A percentile compares a stretch with the other conserved stretches of the same genome.
These are phyloP conservation scores for Termitomyces sp. DNA, from an alignment of 768 basidiomycete species.

Conservation along the genomic window DNA sequence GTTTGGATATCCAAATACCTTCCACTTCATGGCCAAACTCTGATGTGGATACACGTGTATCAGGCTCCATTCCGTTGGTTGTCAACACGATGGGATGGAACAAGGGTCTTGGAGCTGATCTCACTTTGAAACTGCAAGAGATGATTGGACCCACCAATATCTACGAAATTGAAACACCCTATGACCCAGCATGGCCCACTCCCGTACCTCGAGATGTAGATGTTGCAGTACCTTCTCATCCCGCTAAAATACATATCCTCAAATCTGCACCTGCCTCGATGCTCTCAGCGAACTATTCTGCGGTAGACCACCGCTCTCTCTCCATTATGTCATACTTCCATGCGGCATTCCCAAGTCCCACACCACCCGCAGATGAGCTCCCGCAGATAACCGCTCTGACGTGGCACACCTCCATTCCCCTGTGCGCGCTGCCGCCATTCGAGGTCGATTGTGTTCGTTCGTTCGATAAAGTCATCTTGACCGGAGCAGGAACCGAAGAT, in stretches of 20 bases:
- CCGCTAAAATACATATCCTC: constrained; percentile 35
- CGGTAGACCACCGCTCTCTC: constrained; percentile 69
- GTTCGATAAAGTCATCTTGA: constrained; percentile 60
- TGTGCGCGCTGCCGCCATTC: constrained; percentile 69
- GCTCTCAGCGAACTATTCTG: constrained; percentile 38
- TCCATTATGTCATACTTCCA: constrained; percentile 79
- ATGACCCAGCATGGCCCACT: constrained; percentile 18
- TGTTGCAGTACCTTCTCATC: background rate
- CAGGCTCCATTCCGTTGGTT: constrained; percentile 70
- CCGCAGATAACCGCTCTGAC: constrained; percentile 30
- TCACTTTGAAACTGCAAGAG: constrained; percentile 66
- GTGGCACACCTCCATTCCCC: constrained; percentile 69
- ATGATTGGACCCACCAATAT: constrained; percentile 55
- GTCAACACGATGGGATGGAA: constrained; percentile 98
- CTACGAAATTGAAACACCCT: constrained; percentile 42
- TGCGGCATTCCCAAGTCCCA: constrained; percentile 27
- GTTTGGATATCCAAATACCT: constrained; percentile 59
- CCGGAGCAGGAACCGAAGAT: constrained; percentile 75
- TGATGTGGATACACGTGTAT: constrained; percentile 31
- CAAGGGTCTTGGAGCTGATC: constrained; percentile 86
- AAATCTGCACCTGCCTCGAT: constrained; percentile 39
- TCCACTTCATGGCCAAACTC: constrained; percentile 21
- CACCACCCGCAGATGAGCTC: constrained; percentile 16
- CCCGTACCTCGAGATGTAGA: background rate
- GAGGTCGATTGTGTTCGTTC: constrained; percentile 55